Evolutionary conservation across 371 early-diverging fungal species (phyloP).

Genomic region (Mucor piriformis): DNA sequence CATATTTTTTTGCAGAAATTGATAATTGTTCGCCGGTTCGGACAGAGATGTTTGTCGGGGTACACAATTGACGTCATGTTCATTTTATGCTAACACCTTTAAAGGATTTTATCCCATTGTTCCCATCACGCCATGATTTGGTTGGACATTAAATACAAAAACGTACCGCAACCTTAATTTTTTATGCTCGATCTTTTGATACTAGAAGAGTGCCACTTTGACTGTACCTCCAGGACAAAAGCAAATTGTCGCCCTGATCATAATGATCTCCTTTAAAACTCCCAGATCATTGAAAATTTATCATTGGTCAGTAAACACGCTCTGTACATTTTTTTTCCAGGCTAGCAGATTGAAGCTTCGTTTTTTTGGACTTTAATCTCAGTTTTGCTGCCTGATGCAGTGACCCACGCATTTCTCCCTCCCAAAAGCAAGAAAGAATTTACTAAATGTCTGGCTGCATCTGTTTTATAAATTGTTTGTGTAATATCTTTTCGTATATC

Average conservation of each 20-base stretch:
- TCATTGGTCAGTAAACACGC: background rate
- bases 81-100: background rate
- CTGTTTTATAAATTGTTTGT: background rate
- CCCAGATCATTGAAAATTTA: background rate
- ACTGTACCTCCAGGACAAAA: background rate
- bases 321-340: background rate
- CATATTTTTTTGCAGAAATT: too few relatives aligned
- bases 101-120: background rate
- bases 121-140: background rate
- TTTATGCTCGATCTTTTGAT: background rate
- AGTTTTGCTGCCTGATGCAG: background rate
- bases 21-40: too few relatives aligned
- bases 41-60: background rate
- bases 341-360: background rate
- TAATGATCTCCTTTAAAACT: background rate
- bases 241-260: background rate
- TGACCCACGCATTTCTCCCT: background rate
- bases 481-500: background rate
- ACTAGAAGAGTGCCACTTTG: background rate
- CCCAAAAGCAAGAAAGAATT: background rate
- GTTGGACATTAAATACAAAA: background rate
- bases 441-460: background rate
- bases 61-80: background rate
- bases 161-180: background rate
- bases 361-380: background rate